phyloP scores from a whole-genome alignment of 2,329 filamentous ascomycete genomes.

The Colletotrichum incanum region DNA sequence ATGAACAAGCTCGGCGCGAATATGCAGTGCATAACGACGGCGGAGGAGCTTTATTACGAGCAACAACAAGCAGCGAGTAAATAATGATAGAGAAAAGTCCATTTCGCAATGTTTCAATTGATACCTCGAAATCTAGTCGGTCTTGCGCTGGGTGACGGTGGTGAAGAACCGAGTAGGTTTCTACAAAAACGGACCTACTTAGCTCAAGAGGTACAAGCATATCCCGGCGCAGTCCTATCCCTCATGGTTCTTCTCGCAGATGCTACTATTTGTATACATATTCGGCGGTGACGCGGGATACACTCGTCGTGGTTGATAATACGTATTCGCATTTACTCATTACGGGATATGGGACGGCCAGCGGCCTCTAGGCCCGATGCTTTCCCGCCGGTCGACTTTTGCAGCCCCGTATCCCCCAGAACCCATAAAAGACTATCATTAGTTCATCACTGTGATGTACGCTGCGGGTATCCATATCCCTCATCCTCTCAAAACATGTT shows the following conservation, averaged over 20 bases:
- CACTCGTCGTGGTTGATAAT: not conserved
- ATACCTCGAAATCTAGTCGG: not conserved
- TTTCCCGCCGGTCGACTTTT: not conserved
- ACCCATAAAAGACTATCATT: conserved; percentile 4
- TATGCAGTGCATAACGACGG: conserved; percentile 88
- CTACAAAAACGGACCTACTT: not conserved
- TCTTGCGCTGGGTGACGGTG: not conserved
- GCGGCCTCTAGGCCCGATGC: not conserved
- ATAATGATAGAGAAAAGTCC: conserved; percentile 15
- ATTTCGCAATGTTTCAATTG: not conserved
- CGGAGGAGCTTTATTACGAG: conserved; percentile 76
- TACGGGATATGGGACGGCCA: not conserved
- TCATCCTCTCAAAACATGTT: conserved; percentile 25
- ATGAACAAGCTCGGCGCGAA: conserved; percentile 96
- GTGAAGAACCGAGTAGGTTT: not conserved
- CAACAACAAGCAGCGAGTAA: conserved; percentile 48
- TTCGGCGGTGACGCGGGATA: not conserved
- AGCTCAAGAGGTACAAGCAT: not conserved
- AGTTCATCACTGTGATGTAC: conserved; percentile 5
- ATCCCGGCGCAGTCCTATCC: not conserved
- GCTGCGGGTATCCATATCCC: not conserved
- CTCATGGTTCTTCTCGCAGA: too few species aligned
- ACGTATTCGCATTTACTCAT: not conserved
- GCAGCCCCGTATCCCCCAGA: not conserved
- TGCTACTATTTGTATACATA: not conserved